A percentile compares a stretch with the other conserved stretches of the same genome.
phyloP scores from a whole-genome alignment of 2,329 filamentous ascomycete species.

The Trichoderma guizhouense region DNA sequence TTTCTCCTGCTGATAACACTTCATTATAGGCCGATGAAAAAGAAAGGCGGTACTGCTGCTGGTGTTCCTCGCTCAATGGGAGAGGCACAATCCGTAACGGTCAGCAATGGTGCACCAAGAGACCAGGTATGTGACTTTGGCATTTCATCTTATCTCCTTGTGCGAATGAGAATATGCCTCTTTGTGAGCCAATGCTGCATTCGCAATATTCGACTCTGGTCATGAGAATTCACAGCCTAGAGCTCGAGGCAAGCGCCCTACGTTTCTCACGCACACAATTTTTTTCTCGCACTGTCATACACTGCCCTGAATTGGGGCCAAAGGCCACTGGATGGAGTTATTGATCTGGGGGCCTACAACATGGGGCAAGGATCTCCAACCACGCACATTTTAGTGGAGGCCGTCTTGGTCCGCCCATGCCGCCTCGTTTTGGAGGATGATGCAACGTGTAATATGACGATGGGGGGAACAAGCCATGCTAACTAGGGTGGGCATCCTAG shows the following conservation, averaged over 20 bases:
- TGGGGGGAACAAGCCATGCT: conserved; percentile 28
- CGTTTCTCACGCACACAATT: background rate
- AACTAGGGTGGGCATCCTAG: conserved; percentile 29
- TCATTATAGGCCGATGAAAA: conserved; percentile 63
- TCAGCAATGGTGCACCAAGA: conserved; percentile 49
- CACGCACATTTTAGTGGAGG: conserved; percentile 18
- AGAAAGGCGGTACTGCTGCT: conserved; percentile 65
- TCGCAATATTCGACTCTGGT: background rate
- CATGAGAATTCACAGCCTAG: background rate
- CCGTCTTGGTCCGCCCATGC: conserved; percentile 13
- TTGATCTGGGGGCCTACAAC: conserved; percentile 19
- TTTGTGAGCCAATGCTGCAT: background rate
- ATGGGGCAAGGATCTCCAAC: conserved; percentile 21
- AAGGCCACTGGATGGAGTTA: background rate
- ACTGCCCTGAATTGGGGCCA: conserved; percentile 4
- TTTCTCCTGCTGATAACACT: background rate
- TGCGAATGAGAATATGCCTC: background rate
- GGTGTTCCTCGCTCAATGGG: conserved; percentile 64
- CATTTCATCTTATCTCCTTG: background rate
- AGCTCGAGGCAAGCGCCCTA: background rate
- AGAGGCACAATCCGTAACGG: conserved; percentile 59
- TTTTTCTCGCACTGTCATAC: conserved; percentile 16
- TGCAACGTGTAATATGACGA: conserved; percentile 18
- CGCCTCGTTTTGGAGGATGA: conserved; percentile 22
- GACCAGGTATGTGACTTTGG: conserved; percentile 50